phyloP scores from a whole-genome alignment of 2,329 filamentous ascomycete species.

The Aspergillus sp. region DNA sequence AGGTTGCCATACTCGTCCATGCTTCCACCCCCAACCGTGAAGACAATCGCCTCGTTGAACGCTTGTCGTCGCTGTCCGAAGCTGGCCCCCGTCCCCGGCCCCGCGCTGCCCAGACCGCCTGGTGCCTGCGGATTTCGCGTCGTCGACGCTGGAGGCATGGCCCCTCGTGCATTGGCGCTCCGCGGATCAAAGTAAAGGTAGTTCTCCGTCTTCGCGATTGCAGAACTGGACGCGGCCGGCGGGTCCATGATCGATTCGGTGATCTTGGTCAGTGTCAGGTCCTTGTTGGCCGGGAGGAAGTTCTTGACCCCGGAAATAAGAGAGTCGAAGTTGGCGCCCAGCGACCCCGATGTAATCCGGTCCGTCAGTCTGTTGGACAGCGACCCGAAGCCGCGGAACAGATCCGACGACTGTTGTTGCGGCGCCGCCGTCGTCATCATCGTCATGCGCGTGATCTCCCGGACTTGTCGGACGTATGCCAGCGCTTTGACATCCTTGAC shows the following conservation, averaged over 20 bases:
- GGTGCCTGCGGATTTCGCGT: slow-evolving; percentile 37
- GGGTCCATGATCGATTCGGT: slow-evolving; percentile 98
- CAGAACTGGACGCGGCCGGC: slow-evolving; percentile 74
- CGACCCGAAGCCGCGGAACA: slow-evolving; percentile 88
- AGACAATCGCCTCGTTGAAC: slow-evolving; percentile 85
- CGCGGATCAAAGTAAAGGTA: slow-evolving; percentile 97
- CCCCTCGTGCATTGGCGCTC: slow-evolving; percentile 84
- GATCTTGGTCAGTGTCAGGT: slow-evolving; percentile 94
- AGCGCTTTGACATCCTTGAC: slow-evolving; percentile 64
- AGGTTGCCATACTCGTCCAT: slow-evolving; percentile 99
- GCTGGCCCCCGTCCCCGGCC: slow-evolving; percentile 64
- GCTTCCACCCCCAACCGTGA: slow-evolving; percentile 87
- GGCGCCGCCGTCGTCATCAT: slow-evolving; percentile 78
- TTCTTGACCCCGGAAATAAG: slow-evolving; percentile 96
- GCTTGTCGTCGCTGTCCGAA: slow-evolving; percentile 88
- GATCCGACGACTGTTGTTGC: slow-evolving; percentile 54
- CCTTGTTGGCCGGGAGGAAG: slow-evolving; percentile 90
- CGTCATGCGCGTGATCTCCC: slow-evolving; percentile 93
- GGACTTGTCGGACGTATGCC: slow-evolving; percentile 80
- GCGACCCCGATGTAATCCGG: slow-evolving; percentile 83
- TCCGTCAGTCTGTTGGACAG: slow-evolving; percentile 89
- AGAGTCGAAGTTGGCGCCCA: slow-evolving; percentile 80
- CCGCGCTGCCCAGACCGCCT: slow-evolving; percentile 33
- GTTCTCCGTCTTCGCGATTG: slow-evolving; percentile 90
- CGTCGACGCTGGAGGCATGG: slow-evolving; percentile 69